A percentile compares a stretch with the other conserved stretches of the same genome.
Evolutionary conservation across 768 basidiomycete species (phyloP).

Genomic region (Naganishia randhawae): DNA sequence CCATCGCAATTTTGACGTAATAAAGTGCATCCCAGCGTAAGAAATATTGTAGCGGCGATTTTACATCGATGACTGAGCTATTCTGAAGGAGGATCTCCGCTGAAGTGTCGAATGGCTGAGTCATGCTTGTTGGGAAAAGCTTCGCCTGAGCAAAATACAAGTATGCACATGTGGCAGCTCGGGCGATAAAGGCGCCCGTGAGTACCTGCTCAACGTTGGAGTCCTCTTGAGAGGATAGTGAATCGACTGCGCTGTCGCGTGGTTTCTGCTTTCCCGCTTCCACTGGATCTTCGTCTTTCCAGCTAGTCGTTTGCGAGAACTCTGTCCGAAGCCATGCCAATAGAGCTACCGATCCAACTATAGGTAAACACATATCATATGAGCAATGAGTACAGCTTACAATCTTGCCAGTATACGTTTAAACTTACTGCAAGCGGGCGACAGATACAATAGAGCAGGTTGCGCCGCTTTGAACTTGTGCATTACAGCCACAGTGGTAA

Average conservation of each 20-base stretch:
- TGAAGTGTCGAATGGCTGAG: slow-evolving; percentile 17
- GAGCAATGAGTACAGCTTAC: background rate
- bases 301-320: slow-evolving; percentile 18
- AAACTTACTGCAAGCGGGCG: slow-evolving; percentile 53
- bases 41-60: slow-evolving; percentile 41
- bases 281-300: slow-evolving; percentile 29
- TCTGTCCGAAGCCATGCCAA: slow-evolving; percentile 12
- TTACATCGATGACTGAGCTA: slow-evolving; percentile 1
- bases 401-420: background rate
- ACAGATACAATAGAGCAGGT: slow-evolving; percentile 87
- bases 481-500: slow-evolving; percentile 78
- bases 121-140: background rate
- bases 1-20: slow-evolving; percentile 65
- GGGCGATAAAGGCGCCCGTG: slow-evolving; percentile 8
- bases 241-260: background rate
- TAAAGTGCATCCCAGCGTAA: slow-evolving; percentile 88
- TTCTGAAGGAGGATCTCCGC: slow-evolving; percentile 2
- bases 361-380: background rate
- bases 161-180: slow-evolving; percentile 10
- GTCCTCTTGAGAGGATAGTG: background rate
- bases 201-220: background rate
- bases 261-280: background rate
- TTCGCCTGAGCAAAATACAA: slow-evolving; percentile 3
- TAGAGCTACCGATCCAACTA: slow-evolving; percentile 7
- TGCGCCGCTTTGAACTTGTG: slow-evolving; percentile 72